Conservation (phyloP, 2,329 filamentous ascomycete species). For the Cyphellophora europaea region DNA sequence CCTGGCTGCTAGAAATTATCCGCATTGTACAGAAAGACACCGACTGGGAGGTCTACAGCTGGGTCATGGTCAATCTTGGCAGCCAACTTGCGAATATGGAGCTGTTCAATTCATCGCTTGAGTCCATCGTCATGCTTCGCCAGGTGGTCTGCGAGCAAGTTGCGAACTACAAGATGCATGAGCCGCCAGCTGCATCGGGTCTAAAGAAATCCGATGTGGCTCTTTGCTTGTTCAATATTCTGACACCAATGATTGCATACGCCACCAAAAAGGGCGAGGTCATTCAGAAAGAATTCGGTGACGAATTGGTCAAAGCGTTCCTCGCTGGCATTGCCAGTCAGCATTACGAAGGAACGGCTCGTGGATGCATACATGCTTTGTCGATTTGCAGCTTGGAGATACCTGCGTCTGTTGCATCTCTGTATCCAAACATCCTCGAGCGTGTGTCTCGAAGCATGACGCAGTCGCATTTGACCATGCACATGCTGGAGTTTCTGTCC, state of each 20-base stretch:
- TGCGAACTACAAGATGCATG: conserved; percentile 64
- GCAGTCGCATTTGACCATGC: conserved; percentile 80
- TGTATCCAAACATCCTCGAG: conserved; percentile 73
- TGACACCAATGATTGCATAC: conserved; percentile 86
- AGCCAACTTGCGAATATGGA: conserved; percentile 85
- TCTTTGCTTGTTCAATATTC: conserved; percentile 74
- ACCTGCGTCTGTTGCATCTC: conserved; percentile 76
- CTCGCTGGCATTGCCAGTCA: conserved; percentile 62
- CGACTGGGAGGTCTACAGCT: conserved; percentile 91
- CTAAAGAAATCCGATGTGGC: conserved; percentile 81
- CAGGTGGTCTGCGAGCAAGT: conserved; percentile 75
- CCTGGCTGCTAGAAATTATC: conserved; percentile 71
- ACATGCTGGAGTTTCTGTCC: conserved; percentile 92
- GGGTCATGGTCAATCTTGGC: conserved; percentile 74
- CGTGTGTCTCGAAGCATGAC: conserved; percentile 97
- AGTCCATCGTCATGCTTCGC: conserved; percentile 67
- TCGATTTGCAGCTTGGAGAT: conserved; percentile 94
- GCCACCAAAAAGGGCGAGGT: conserved; percentile 58
- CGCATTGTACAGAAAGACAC: conserved; percentile 63
- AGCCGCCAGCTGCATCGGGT: conserved; percentile 69
- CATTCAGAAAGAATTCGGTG: conserved; percentile 55
- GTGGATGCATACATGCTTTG: conserved; percentile 87
- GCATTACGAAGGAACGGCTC: conserved; percentile 79
- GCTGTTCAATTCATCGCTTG: conserved; percentile 64
- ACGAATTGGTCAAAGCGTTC: conserved; percentile 81